Base-by-base conservation (phyloP, 176 grass and related monocot species). In the Carex parvula region DNA sequence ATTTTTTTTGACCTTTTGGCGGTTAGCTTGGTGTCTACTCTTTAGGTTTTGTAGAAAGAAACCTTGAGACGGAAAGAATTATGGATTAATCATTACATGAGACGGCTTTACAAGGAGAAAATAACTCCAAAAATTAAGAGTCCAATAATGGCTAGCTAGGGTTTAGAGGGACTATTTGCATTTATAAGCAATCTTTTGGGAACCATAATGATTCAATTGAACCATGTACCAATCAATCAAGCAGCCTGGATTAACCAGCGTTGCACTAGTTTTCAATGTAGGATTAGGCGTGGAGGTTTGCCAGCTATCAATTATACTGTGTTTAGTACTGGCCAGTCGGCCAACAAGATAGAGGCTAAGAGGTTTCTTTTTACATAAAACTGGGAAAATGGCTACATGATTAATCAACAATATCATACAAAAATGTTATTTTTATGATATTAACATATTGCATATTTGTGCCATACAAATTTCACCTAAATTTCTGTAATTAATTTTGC, bases 301-400 rank as follows among this genome's bases (percentile, higher is more conserved):
- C 60, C 65, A 89, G 80, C 81, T 87, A 90, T 78, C 88, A 92
- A 84, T 85, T 60, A 90, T 83, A 62, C 42, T 16, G 42, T 76
- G 14, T 56, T 77, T 55, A 77, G 15, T 56, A 77, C 56, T 30
- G 6, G 2, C 13, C 50, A 56, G 73, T 15, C 14, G 13, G 26
- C 73, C 29, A 56, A 56, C 79, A 67, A 68, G 35, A 85, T 52
- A 76, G n/a, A 66, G 59, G 79, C 58, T 64, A 81, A 17, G n/a
- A 64, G 55, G 78, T 81, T 81, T 81, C 33, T 64, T 81, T 81
- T 20, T 46, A 64, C 56, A 81, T 81, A 44, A 81, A 24, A 39
- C 79, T 13, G 59, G 39, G 41, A 32, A 64, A 33, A 81, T 42
- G 55, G 30, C 44, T n/a, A 35, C 37, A 81, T 81, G 79, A 64